These are phyloP conservation scores for Phialophora expanda DNA, from an alignment of 2,329 filamentous ascomycete genomes.

Conservation along the genomic window DNA sequence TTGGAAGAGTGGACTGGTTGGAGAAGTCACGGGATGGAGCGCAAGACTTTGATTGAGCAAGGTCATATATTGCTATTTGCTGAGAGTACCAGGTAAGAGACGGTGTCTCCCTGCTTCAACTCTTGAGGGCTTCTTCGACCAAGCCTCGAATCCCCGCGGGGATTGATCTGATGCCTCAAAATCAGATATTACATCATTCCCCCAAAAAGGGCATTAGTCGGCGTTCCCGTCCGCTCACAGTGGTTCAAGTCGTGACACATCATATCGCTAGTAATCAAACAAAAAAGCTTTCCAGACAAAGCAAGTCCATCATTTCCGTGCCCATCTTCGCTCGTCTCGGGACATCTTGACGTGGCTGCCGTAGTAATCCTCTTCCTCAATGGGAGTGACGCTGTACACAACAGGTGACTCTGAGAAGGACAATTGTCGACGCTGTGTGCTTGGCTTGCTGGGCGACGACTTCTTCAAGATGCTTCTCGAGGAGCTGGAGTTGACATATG, in stretches of 20 bases:
- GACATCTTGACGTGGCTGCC: constrained; percentile 54
- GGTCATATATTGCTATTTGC: constrained; percentile 20
- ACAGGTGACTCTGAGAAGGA: constrained; percentile 52
- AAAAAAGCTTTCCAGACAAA: not conserved
- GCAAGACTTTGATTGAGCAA: not conserved
- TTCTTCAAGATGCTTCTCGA: constrained; percentile 58
- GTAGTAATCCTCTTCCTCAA: constrained; percentile 57
- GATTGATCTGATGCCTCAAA: constrained; percentile 11
- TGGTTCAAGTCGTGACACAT: constrained; percentile 16
- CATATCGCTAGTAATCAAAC: constrained; percentile 18
- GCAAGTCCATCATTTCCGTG: constrained; percentile 41
- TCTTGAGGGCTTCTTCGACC: constrained; percentile 6
- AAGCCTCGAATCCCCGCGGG: not conserved
- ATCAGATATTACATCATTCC: constrained; percentile 13
- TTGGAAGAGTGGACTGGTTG: not conserved
- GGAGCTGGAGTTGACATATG: constrained; percentile 52
- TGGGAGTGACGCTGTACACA: constrained; percentile 55
- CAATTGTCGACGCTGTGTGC: constrained; percentile 45
- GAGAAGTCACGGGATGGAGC: not conserved
- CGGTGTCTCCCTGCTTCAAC: constrained; percentile 16
- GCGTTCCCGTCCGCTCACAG: not conserved
- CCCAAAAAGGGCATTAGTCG: constrained; percentile 1
- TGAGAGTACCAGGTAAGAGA: constrained; percentile 18
- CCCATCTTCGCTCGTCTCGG: constrained; percentile 55
- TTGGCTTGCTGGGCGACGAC: constrained; percentile 36